Evolutionary conservation across 139 green algal species (phyloP), one percentile per base, ranked within the genome.

Genomic region (Nannochloris sp.): DNA sequence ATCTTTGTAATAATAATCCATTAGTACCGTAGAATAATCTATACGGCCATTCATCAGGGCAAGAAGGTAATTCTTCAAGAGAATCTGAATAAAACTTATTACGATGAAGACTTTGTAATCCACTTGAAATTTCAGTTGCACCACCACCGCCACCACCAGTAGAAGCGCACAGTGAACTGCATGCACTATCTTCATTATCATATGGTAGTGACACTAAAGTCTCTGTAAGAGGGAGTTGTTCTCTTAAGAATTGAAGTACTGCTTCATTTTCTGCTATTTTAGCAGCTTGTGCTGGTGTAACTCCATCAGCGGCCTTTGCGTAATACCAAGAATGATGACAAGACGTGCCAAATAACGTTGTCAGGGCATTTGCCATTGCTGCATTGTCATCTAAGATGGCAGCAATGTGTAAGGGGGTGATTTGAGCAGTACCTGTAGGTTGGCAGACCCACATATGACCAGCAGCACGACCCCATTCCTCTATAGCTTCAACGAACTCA

Each of bases 321-420:
- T 51, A 19, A 19, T 51, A 19, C 42, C 42, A 51, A 19, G 42
- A 19, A 51, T 19, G 19, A 19, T 19, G 42, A 19, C 19, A 19
- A 19, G 19, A 19, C 19, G 19, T 19, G 42, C 42, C 42, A 19
- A 51, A 19, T 19, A 51, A 19, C 42, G 42, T 33, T 27, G 61
- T 60, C 4, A 77, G 61, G 25, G 64, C 31, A 3, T 60, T 38
- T 23, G 64, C 70, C 4, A 77, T 25, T 24, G 7, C 45, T 32
- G 48, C 70, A 14, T 19, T 39, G 35, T 77, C 70, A 8, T 54
- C 4, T 19, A 51, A 19, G 19, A 51, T 19, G 19, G 42, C 42
- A 27, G 42, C 42, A 19, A 51, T 19, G 42, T 51, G 42, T 19
- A 51, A 19, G 19, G 42, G 42, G 19, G 42, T 51, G 42, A 51